Base-by-base conservation (phyloP, 1,284 basidiomycete genomes). In the Fomitopsis schrenkii region DNA sequence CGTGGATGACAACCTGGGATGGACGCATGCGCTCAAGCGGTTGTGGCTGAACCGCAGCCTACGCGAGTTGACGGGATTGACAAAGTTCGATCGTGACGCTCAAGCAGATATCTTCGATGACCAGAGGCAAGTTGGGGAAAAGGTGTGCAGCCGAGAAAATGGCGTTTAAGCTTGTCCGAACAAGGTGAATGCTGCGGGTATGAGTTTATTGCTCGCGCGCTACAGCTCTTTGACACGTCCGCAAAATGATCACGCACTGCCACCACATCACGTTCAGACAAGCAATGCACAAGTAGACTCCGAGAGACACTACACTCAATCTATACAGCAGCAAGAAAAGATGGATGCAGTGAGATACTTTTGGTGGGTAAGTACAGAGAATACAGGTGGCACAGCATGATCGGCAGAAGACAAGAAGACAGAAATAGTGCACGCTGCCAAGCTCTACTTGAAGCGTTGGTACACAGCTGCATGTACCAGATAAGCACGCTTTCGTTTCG, bases 1-100 rank as follows among this genome's bases (percentile, higher is more conserved):
- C 83, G 72, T 90, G 85, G 66, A 93, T 80, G 70, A 86, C 80
- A 66, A 90, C 79, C 73, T 87, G 84, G 68, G 82, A 66, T 64
- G 85, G 84, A 77, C 79, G 81, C 87, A 88, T 88, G 72, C 77
- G 61, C 55, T 44, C 12, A 36, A 41, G 42, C n/a, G 14, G 35
- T 19, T 54, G 52, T 54, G 52, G 52, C 52, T 54, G 52, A 54
- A 54, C 38, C 38, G 38, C 12, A 53, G 50, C 50, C 30, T 15
- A 10, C 17, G 17, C 8, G 26, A 14, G 10, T 38, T 52, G 53
- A 38, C 50, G 46, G n/a, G 19, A 22, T 42, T 30, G n/a, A 28
- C 48, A 17, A 17, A 17, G 35, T 19, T 17, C 52, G 52, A 36
- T 19, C 17, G 52, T 12, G 22, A 19, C 52, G 33, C 35, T 40